phyloP scores from a whole-genome alignment of 371 early-diverging fungal species.

The Nematocida major region DNA sequence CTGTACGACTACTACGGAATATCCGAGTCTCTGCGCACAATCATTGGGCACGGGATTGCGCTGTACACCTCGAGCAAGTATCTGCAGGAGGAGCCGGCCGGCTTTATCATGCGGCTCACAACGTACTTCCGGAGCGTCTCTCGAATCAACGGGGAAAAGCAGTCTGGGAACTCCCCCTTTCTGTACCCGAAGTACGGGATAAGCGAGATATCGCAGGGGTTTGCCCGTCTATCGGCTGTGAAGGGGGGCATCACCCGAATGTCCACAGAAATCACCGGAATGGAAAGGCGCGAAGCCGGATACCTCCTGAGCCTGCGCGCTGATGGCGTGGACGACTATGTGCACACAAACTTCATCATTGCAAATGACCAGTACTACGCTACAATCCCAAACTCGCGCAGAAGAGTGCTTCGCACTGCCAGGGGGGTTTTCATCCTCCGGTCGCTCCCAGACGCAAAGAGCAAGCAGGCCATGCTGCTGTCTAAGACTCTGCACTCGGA shows the following conservation, averaged over 20 bases:
- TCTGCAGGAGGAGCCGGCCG: conserved; percentile 74
- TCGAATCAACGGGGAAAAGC: conserved; percentile 70
- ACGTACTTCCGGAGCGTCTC: conserved; percentile 85
- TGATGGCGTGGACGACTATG: conserved; percentile 2
- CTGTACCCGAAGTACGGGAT: conserved; percentile 97
- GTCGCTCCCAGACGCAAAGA: neutral
- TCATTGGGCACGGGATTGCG: conserved; percentile 96
- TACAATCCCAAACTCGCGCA: conserved; percentile 72
- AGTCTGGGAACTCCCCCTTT: conserved; percentile 73
- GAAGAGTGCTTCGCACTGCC: conserved; percentile 67
- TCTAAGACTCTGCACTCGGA: conserved; percentile 52
- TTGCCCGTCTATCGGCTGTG: conserved; percentile 73
- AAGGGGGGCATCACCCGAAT: conserved; percentile 61
- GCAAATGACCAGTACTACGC: conserved; percentile 62
- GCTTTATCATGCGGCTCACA: conserved; percentile 81
- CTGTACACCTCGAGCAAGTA: conserved; percentile 87
- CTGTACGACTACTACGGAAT: conserved; percentile 84
- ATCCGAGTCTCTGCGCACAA: conserved; percentile 81
- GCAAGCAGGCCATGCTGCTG: conserved; percentile 43
- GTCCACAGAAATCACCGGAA: conserved; percentile 42
- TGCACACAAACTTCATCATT: neutral
- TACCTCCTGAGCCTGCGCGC: neutral
- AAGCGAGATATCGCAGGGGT: conserved; percentile 96
- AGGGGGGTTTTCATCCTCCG: conserved; percentile 50
- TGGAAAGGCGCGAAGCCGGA: neutral